Conservation (phyloP, 2,329 filamentous ascomycete genomes). For the Hypoxylon sp. region DNA sequence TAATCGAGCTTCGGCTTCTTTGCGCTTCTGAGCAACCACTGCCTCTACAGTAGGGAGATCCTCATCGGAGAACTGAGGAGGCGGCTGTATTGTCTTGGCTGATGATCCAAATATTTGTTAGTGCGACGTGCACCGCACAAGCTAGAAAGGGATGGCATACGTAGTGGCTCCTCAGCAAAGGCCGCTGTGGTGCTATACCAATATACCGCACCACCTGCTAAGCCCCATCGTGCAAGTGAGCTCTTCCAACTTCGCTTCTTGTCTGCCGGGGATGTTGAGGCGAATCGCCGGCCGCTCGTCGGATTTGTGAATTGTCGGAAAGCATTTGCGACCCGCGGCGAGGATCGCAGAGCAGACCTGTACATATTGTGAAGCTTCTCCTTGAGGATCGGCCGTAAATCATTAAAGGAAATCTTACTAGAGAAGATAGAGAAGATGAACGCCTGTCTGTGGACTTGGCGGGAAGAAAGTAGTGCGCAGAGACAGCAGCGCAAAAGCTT, state of each 20-base stretch:
- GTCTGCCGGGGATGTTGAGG: conserved; percentile 67
- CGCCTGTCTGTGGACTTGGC: background rate
- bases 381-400: background rate
- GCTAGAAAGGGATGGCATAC: conserved; percentile 63
- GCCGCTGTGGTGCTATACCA: conserved; percentile 92
- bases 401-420: conserved; percentile 7
- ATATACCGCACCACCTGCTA: conserved; percentile 83
- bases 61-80: conserved; percentile 66
- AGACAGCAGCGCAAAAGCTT: background rate
- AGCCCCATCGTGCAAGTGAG: conserved; percentile 76
- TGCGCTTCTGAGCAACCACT: conserved; percentile 72
- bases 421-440: background rate
- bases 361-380: conserved; percentile 58
- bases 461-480: conserved; percentile 2
- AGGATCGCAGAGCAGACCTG: conserved; percentile 62
- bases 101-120: conserved; percentile 8
- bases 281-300: conserved; percentile 61
- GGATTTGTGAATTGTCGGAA: conserved; percentile 56
- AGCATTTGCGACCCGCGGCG: conserved; percentile 59
- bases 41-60: conserved; percentile 74
- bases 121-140: conserved; percentile 4
- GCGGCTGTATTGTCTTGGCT: conserved; percentile 54
- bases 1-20: conserved; percentile 56
- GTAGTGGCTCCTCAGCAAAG: conserved; percentile 84
- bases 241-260: conserved; percentile 87